Conservation (phyloP, 78 protist species). For the Pigoraptor vietnamica region DNA sequence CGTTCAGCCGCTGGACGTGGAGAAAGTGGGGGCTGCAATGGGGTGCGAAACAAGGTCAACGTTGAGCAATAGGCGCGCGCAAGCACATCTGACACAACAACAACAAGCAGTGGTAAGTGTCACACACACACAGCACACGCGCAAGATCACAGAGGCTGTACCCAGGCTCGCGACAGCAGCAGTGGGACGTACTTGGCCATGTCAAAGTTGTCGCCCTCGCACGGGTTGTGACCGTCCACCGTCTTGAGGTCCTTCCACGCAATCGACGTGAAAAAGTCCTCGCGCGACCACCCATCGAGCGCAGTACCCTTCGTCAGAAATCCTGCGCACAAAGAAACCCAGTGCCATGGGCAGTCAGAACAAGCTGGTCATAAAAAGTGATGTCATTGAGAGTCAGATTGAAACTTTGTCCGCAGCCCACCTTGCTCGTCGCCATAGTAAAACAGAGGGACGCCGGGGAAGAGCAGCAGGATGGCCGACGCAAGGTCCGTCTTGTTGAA, state of each 20-base stretch:
- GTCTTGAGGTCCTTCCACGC: background rate
- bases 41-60: too few relatives aligned
- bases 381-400: too few relatives aligned
- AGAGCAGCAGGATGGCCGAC: background rate
- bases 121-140: too few relatives aligned
- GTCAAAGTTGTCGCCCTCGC: background rate
- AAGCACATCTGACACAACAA: too few relatives aligned
- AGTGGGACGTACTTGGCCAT: background rate
- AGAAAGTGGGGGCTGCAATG: background rate
- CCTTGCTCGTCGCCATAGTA: background rate
- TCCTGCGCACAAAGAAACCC: background rate
- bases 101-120: too few relatives aligned
- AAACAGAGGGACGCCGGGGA: background rate
- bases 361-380: too few relatives aligned
- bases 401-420: too few relatives aligned
- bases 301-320: background rate
- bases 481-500: background rate
- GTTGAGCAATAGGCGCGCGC: too few relatives aligned
- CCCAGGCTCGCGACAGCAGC: too few relatives aligned
- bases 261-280: background rate
- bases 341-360: too few relatives aligned
- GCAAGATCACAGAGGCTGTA: too few relatives aligned
- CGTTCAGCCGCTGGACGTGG: background rate
- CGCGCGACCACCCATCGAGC: background rate
- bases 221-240: background rate